Conservation (phyloP, 2,329 filamentous ascomycete species). For the Alternaria sp. region DNA sequence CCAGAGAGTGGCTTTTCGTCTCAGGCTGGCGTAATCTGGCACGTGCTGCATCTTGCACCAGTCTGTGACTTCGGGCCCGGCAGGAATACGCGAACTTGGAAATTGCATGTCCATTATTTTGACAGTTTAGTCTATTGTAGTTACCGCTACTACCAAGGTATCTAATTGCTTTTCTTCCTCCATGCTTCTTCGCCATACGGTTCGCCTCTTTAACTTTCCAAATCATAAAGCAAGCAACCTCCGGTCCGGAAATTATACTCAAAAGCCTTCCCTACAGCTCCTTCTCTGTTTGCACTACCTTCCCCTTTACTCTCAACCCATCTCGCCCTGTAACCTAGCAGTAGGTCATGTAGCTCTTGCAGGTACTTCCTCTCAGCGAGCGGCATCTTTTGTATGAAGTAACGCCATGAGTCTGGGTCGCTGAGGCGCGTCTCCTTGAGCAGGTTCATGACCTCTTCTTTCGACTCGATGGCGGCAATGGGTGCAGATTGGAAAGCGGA, state of each 20-base stretch:
- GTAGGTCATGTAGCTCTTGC: slow-evolving; percentile 79
- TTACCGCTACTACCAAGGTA: too few species aligned
- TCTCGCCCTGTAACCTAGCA: slow-evolving; percentile 68
- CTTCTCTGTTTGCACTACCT: slow-evolving; percentile 49
- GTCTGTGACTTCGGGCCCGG: background rate
- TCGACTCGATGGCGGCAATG: slow-evolving; percentile 86
- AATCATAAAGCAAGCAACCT: slow-evolving; percentile 84
- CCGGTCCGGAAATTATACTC: slow-evolving; percentile 92
- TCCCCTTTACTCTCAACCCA: slow-evolving; percentile 58
- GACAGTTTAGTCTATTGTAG: too few species aligned
- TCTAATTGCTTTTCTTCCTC: too few species aligned
- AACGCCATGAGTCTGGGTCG: slow-evolving; percentile 84
- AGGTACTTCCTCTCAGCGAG: slow-evolving; percentile 83
- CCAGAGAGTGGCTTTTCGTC: slow-evolving; percentile 8
- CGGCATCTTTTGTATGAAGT: slow-evolving; percentile 78
- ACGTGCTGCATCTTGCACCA: background rate
- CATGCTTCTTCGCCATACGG: too few species aligned
- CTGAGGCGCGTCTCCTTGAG: slow-evolving; percentile 77
- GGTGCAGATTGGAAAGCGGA: slow-evolving; percentile 78
- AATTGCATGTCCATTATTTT: too few species aligned
- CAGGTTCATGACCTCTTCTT: slow-evolving; percentile 80
- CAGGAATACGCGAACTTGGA: too few species aligned
- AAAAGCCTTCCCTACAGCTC: slow-evolving; percentile 73
- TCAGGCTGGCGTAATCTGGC: background rate
- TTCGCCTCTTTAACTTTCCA: slow-evolving; percentile 55